phyloP scores from a whole-genome alignment of 768 basidiomycete genomes.

The Pleurotus tuoliensis region DNA sequence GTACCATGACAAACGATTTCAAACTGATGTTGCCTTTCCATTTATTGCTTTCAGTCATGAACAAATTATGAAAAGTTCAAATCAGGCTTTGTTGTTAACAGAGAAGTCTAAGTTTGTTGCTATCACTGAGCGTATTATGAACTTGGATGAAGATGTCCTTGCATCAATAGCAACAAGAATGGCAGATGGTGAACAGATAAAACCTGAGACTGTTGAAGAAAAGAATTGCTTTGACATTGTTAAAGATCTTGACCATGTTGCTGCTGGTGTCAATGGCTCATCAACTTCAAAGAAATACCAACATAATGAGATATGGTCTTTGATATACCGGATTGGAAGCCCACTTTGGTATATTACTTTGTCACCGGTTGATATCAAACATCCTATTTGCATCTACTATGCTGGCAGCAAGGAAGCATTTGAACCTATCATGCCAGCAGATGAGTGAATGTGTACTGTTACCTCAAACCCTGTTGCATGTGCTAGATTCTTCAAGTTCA shows the following conservation, averaged over 20 bases:
- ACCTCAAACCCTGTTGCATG: slow-evolving; percentile 26
- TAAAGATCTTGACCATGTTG: slow-evolving; percentile 30
- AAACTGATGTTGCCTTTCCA: slow-evolving; percentile 20
- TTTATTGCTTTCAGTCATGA: slow-evolving; percentile 26
- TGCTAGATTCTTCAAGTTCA: slow-evolving; percentile 28
- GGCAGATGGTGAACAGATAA: slow-evolving; percentile 19
- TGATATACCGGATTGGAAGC: slow-evolving; percentile 18
- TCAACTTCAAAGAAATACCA: background rate
- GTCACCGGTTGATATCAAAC: background rate
- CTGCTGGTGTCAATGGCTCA: slow-evolving; percentile 25
- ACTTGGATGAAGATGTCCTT: slow-evolving; percentile 19
- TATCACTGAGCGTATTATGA: slow-evolving; percentile 18
- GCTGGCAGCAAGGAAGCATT: slow-evolving; percentile 12
- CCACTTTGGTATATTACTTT: slow-evolving; percentile 14
- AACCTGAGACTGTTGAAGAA: slow-evolving; percentile 26
- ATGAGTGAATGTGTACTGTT: slow-evolving; percentile 12
- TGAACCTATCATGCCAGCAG: slow-evolving; percentile 8
- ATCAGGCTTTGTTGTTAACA: slow-evolving; percentile 23
- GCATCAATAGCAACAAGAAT: slow-evolving; percentile 17
- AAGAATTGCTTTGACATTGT: slow-evolving; percentile 30
- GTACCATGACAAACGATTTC: slow-evolving; percentile 27
- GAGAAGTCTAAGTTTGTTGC: slow-evolving; percentile 21
- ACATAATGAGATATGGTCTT: slow-evolving; percentile 4
- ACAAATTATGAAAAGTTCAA: slow-evolving; percentile 19
- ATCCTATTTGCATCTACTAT: slow-evolving; percentile 17